These are phyloP conservation scores for Berberis vulgaris DNA, from an alignment of 164 flowering plant species.

Conservation along the genomic window DNA sequence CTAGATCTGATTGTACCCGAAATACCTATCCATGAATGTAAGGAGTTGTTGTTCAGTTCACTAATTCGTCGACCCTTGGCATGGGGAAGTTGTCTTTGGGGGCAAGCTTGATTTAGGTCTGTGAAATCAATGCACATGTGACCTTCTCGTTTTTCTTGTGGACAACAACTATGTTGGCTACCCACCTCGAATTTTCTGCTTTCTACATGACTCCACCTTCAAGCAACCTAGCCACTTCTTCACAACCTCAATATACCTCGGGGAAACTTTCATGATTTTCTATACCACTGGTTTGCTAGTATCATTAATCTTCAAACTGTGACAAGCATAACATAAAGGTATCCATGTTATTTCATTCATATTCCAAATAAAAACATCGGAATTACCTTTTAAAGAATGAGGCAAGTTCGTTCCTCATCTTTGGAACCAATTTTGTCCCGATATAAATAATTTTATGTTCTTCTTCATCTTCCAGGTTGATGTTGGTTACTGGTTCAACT, in stretches of 20 bases:
- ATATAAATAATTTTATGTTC: too few species aligned
- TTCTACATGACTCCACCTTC: not conserved
- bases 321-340: too few species aligned
- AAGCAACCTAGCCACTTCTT: not conserved
- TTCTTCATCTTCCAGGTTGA: too few species aligned
- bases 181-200: not conserved
- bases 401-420: too few species aligned
- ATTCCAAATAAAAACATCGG: too few species aligned
- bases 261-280: too few species aligned
- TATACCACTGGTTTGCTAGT: too few species aligned
- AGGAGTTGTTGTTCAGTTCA: not conserved
- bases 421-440: too few species aligned
- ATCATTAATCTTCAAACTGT: too few species aligned
- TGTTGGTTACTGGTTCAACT: too few species aligned
- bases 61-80: not conserved
- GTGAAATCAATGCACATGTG: not conserved
- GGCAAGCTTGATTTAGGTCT: not conserved
- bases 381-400: too few species aligned
- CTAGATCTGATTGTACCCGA: not conserved
- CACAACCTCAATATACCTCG: not conserved
- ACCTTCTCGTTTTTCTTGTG: not conserved
- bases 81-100: not conserved
- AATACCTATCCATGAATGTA: not conserved
- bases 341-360: too few species aligned
- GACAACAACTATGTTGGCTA: not conserved